Conservation (phyloP, 2,329 filamentous ascomycete genomes). For the Alternaria consortialis region DNA sequence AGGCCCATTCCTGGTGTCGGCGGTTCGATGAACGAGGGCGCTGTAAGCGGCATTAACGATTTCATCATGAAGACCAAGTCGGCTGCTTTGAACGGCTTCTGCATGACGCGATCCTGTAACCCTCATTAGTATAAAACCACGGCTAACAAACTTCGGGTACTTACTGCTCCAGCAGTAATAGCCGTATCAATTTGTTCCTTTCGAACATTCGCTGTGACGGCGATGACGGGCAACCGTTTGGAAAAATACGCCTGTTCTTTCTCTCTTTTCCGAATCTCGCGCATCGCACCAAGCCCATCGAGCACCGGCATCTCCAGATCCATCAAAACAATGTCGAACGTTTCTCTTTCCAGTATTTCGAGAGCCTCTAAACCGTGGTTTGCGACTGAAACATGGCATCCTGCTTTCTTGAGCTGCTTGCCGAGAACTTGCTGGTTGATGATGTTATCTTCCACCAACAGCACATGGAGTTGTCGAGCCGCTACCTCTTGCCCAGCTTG, state of each 20-base stretch:
- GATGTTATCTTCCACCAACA: constrained; percentile 52
- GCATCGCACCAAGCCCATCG: constrained; percentile 55
- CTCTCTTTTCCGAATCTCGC: constrained; percentile 56
- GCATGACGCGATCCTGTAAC: constrained; percentile 45
- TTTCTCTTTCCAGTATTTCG: constrained; percentile 36
- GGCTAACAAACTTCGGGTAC: constrained; percentile 4
- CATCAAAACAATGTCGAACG: constrained; percentile 52
- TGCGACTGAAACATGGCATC: constrained; percentile 41
- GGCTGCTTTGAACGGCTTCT: constrained; percentile 48
- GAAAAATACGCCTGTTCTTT: constrained; percentile 30
- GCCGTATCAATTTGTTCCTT: constrained; percentile 48
- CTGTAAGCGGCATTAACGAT: constrained; percentile 36
- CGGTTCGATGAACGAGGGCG: constrained; percentile 27
- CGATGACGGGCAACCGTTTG: constrained; percentile 45
- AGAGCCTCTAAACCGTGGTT: constrained; percentile 52
- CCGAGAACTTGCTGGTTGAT: constrained; percentile 51
- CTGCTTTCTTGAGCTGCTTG: constrained; percentile 49
- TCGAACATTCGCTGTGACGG: constrained; percentile 50
- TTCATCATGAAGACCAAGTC: constrained; percentile 50
- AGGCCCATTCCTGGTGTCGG: constrained; percentile 23
- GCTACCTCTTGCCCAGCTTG: constrained; percentile 6
- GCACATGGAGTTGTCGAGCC: constrained; percentile 32
- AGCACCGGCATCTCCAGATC: constrained; percentile 67
- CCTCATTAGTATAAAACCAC: constrained; percentile 3
- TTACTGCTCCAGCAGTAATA: constrained; percentile 45